These are phyloP conservation scores for Cladosporium sp. DNA, from an alignment of 2,329 filamentous ascomycete species.

Conservation along the genomic window DNA sequence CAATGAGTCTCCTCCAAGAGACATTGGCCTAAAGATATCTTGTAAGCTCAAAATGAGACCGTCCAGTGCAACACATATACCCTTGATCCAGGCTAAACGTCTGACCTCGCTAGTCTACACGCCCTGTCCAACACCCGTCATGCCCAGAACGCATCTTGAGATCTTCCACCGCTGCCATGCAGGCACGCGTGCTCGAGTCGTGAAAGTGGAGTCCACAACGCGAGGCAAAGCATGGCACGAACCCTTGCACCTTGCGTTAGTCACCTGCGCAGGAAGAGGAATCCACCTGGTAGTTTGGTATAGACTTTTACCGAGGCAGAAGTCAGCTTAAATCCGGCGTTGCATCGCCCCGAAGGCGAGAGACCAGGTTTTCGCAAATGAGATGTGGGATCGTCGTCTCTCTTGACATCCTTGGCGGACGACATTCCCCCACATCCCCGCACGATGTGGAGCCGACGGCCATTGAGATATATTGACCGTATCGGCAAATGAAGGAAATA, in stretches of 20 bases:
- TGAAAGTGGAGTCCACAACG: not conserved
- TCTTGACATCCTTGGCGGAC: conserved; percentile 3
- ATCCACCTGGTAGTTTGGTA: not conserved
- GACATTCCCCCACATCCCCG: conserved; percentile 7
- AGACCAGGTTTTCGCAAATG: not conserved
- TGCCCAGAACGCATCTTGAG: no score
- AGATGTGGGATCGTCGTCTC: not conserved
- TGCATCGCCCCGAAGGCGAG: not conserved
- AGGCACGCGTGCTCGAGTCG: no score
- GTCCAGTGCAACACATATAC: no score
- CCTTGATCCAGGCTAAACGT: no score
- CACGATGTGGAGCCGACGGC: conserved; percentile 11
- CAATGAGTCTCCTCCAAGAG: no score
- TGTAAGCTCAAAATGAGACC: no score
- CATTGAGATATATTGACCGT: conserved; percentile 6
- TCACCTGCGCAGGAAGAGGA: not conserved
- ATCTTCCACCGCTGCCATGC: no score
- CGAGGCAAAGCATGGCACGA: not conserved
- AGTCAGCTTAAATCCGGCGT: conserved; percentile 10
- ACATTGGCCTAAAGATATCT: no score
- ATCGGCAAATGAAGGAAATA: not conserved
- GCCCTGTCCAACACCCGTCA: no score
- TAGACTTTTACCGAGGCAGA: conserved; percentile 7
- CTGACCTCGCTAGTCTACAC: no score
- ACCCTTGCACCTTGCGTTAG: not conserved